phyloP scores from a whole-genome alignment of 306 rosid genomes.

The Pyrus pyrifolia region DNA sequence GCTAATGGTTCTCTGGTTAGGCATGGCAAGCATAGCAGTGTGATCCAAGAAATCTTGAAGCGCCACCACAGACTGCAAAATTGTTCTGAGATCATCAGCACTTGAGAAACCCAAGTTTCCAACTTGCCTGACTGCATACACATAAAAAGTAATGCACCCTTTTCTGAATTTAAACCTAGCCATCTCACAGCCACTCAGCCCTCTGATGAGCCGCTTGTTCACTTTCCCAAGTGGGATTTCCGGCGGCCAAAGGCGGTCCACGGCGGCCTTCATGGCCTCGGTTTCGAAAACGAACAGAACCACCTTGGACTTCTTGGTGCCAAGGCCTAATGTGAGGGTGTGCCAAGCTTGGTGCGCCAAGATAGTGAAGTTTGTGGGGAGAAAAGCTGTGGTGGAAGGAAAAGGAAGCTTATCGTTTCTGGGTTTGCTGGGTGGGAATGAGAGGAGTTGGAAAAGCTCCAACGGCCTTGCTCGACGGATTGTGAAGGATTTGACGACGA shows the following conservation, averaged over 20 bases:
- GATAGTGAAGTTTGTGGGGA: conserved; percentile 95
- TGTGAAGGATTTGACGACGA: conserved; percentile 90
- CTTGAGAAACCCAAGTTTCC: conserved; percentile 61
- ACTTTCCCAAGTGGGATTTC: conserved; percentile 88
- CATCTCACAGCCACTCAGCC: conserved; percentile 67
- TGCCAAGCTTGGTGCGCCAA: conserved; percentile 97
- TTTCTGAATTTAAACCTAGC: conserved; percentile 94
- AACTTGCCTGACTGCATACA: conserved; percentile 65
- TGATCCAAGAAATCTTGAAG: conserved; percentile 97
- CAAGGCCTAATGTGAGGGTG: conserved; percentile 89
- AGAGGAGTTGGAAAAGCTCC: conserved; percentile 68
- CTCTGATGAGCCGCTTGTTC: conserved; percentile 70
- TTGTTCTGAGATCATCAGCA: conserved; percentile 60
- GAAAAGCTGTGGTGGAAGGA: conserved; percentile 76
- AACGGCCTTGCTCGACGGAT: conserved; percentile 69
- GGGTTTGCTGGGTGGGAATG: conserved; percentile 40
- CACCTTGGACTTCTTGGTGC: conserved; percentile 88
- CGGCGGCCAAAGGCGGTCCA: conserved; percentile 68
- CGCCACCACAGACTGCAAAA: conserved; percentile 74
- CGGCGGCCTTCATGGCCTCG: conserved; percentile 43
- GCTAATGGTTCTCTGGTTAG: conserved; percentile 69
- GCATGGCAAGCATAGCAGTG: conserved; percentile 89
- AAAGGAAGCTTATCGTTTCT: conserved; percentile 36
- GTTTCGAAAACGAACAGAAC: conserved; percentile 72
- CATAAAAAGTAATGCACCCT: conserved; percentile 89